Percentiles rank a stretch among this genome's conserved stretches.
Conservation (phyloP, 1,139 yeast genomes). For the Suhomyces chickasaworum region DNA sequence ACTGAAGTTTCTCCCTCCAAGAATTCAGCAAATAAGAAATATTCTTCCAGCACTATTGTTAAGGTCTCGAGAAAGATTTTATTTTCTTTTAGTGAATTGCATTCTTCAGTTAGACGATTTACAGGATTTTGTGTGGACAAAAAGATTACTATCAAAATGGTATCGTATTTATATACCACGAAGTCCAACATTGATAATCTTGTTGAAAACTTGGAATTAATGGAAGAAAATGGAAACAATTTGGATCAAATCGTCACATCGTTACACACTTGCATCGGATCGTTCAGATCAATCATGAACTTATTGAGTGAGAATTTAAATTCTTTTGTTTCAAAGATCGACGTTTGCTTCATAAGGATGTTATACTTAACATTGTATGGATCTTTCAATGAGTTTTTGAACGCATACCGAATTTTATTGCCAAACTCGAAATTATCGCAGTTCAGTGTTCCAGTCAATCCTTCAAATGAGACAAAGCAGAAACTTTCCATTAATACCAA, state of each 20-base stretch:
- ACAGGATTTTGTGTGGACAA: conserved; percentile 69
- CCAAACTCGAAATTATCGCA: conserved; percentile 29
- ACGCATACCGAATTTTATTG: conserved; percentile 63
- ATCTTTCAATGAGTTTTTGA: conserved; percentile 71
- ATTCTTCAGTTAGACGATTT: conserved; percentile 65
- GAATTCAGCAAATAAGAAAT: conserved; percentile 16
- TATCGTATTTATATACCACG: conserved; percentile 55
- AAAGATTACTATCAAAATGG: conserved; percentile 59
- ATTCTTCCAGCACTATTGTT: conserved; percentile 35
- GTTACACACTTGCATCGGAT: conserved; percentile 36
- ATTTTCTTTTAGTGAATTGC: conserved; percentile 68
- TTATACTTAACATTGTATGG: conserved; percentile 72
- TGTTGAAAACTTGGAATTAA: conserved; percentile 59
- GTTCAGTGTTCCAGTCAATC: conserved; percentile 11
- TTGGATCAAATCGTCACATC: conserved; percentile 32
- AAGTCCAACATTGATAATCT: conserved; percentile 60
- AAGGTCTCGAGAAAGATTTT: conserved; percentile 58
- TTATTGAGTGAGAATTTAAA: conserved; percentile 50
- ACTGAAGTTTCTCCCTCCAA: conserved; percentile 19
- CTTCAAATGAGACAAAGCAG: conserved; percentile 28
- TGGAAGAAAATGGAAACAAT: conserved; percentile 46
- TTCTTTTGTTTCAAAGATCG: conserved; percentile 56
- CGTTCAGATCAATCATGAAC: conserved; percentile 57
- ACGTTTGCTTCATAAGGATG: conserved; percentile 71
- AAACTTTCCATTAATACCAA: conserved; percentile 28